Evolutionary conservation across 495 filamentous ascomycete species (phyloP).

Genomic region (Acidomyces sp.): DNA sequence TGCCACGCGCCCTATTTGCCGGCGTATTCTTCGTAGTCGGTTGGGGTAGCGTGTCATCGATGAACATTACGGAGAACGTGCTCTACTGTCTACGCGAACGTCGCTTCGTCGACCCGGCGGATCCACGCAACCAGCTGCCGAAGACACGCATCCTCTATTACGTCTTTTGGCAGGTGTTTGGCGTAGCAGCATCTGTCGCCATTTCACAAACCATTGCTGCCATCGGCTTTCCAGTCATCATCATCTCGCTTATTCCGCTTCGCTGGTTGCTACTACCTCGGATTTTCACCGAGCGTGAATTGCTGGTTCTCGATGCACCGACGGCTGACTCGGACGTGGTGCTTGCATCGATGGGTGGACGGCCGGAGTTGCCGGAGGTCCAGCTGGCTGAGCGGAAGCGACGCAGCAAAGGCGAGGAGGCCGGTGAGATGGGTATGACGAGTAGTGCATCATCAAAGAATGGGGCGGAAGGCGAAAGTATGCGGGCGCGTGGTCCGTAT

Average conservation of each 20-base stretch:
- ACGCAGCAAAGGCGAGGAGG: constrained; percentile 1
- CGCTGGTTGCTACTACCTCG: constrained; percentile 59
- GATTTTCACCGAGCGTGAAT: constrained; percentile 54
- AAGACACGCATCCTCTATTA: constrained; percentile 48
- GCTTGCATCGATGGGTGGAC: constrained; percentile 27
- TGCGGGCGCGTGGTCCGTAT: constrained; percentile 12
- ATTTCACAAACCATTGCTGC: constrained; percentile 92
- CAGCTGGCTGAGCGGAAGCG: constrained; percentile 14
- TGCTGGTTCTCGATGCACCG: constrained; percentile 53
- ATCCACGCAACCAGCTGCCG: constrained; percentile 47
- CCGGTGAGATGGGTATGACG: constrained; percentile 1
- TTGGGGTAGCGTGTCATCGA: constrained; percentile 45
- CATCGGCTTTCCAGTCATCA: constrained; percentile 81
- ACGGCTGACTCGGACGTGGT: constrained; percentile 24
- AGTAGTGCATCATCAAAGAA: constrained; percentile 9
- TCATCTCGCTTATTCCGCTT: constrained; percentile 66
- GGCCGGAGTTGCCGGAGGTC: constrained; percentile 23
- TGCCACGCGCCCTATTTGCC: constrained; percentile 77
- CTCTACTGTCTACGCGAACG: constrained; percentile 61
- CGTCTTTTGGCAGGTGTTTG: constrained; percentile 54
- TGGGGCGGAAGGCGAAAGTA: not conserved
- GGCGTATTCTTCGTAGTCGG: constrained; percentile 96
- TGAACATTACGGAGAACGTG: constrained; percentile 73
- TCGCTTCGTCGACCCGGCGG: constrained; percentile 45
- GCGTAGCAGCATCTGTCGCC: constrained; percentile 81